Evolutionary conservation across 495 filamentous ascomycete species (phyloP), one percentile per base, ranked within the genome.

Genomic region (Penicillium simplicissimum): DNA sequence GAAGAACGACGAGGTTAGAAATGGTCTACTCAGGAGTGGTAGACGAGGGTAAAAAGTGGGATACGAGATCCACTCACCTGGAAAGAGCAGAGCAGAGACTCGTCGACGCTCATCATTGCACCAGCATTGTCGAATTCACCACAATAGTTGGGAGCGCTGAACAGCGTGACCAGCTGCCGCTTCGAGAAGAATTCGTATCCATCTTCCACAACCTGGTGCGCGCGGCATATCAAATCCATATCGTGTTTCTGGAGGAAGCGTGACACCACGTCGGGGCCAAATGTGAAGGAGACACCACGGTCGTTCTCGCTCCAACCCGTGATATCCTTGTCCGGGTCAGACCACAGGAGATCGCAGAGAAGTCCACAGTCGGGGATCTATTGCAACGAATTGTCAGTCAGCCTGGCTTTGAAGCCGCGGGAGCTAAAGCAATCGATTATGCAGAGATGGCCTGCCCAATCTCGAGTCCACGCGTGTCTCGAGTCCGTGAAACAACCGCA

Each of bases 261-360:
- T 45, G 94, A 97, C 21, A 98, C 95, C 45, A 98, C 95, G 67
- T 98, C 95, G n/a, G 95, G 95, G 9, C 95, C 95, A 75, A 98
- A 98, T 47, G 95, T 98, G 83, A 98, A 98, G 13, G 93, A 97
- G 17, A 98, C 95, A 77, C 95, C 95, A 68, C 95, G 90, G 69
- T 98, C 95, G 72, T 98, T 98, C 79, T 98, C 95, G 76, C 92
- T 96, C 95, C 95, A 98, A 36, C 95, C 95, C n/a, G 96, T 98
- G 67, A 98, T 98, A 78, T 98, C 95, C 79, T 98, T 98, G 76
- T 98, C 95, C 17, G 95, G 95, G 75, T 98, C 95, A 56, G 95
- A 98, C 95, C 95, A 98, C 60, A 98, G 81, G 23, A 98, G 84
- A 82, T 98, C 95, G 77, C 95, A 98, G 55, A 98, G 87, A 48